phyloP scores from a whole-genome alignment of 306 rosid genomes.

The Begonia peltatifolia region DNA sequence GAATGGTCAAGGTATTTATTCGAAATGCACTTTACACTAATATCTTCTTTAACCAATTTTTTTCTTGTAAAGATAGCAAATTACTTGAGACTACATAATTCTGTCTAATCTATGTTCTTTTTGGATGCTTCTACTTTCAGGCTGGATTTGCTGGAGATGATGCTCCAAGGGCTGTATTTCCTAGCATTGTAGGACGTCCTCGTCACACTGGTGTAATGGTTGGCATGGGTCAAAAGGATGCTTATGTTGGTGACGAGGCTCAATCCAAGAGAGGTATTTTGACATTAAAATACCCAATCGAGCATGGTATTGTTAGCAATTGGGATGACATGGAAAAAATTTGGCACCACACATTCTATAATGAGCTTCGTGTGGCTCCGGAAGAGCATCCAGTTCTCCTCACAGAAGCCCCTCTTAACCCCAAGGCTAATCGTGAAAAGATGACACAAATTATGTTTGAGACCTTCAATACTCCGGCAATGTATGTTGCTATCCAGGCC shows the following conservation, averaged over 20 bases:
- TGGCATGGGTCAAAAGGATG: slow-evolving; percentile 98
- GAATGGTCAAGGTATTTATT: slow-evolving; percentile 82
- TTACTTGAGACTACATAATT: too few relatives aligned
- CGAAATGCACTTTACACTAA: neutral
- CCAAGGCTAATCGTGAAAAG: slow-evolving; percentile 92
- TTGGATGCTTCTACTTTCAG: slow-evolving; percentile 17
- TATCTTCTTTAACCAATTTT: too few relatives aligned
- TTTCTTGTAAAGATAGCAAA: too few relatives aligned
- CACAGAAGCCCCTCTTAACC: slow-evolving; percentile 95
- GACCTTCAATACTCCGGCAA: slow-evolving; percentile 91
- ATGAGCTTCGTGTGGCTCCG: slow-evolving; percentile 89
- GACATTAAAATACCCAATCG: slow-evolving; percentile 84
- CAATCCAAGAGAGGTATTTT: slow-evolving; percentile 90
- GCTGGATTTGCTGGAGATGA: slow-evolving; percentile 99
- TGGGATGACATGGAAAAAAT: slow-evolving; percentile 99
- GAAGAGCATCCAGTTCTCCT: slow-evolving; percentile 98
- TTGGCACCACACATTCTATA: slow-evolving; percentile 95
- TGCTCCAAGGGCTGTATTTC: slow-evolving; percentile 98
- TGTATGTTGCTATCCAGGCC: slow-evolving; percentile 95
- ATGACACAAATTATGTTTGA: slow-evolving; percentile 97
- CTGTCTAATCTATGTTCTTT: too few relatives aligned
- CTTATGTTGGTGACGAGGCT: slow-evolving; percentile 97
- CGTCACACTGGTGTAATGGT: slow-evolving; percentile 98
- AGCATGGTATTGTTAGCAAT: slow-evolving; percentile 86
- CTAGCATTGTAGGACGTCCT: slow-evolving; percentile 95